phyloP scores from a whole-genome alignment of 2,329 filamentous ascomycete genomes.

The Cyphellophora europaea region DNA sequence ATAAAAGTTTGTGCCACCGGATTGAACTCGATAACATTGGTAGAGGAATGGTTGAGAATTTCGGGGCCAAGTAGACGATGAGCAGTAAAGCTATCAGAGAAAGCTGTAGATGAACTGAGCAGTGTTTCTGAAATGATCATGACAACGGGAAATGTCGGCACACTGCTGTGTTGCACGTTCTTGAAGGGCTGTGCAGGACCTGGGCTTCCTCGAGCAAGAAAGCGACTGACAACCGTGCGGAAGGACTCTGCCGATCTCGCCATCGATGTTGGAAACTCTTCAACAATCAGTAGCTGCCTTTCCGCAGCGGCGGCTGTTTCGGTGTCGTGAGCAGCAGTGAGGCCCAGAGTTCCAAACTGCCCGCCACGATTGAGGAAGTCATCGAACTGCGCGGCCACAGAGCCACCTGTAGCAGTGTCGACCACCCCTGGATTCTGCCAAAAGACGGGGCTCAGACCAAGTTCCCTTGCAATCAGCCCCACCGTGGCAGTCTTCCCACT shows the following conservation, averaged over 20 bases:
- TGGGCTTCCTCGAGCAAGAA: constrained; percentile 59
- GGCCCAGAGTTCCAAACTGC: constrained; percentile 65
- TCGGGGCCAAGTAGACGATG: constrained; percentile 82
- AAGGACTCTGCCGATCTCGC: constrained; percentile 60
- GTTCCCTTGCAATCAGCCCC: constrained; percentile 63
- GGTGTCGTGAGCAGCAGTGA: constrained; percentile 13
- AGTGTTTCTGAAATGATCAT: constrained; percentile 89
- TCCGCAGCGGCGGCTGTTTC: constrained; percentile 17
- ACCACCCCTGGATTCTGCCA: constrained; percentile 76
- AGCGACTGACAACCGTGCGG: constrained; percentile 64
- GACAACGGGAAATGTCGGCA: constrained; percentile 61
- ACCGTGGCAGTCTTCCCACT: constrained; percentile 89
- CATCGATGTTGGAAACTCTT: constrained; percentile 74
- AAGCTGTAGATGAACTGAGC: constrained; percentile 72
- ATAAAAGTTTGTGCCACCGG: constrained; percentile 79
- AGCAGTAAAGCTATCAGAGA: constrained; percentile 84
- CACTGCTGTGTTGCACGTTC: constrained; percentile 20
- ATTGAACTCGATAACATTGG: constrained; percentile 84
- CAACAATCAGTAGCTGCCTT: constrained; percentile 57
- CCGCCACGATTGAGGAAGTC: constrained; percentile 80
- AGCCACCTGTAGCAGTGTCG: constrained; percentile 51
- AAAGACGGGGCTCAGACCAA: constrained; percentile 70
- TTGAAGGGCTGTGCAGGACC: constrained; percentile 38
- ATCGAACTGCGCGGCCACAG: constrained; percentile 73
- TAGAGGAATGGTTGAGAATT: constrained; percentile 70